A percentile compares a stretch with the other conserved stretches of the same genome.
phyloP scores from a whole-genome alignment of 306 rosid genomes.

The Trichosanthes cucumerina region DNA sequence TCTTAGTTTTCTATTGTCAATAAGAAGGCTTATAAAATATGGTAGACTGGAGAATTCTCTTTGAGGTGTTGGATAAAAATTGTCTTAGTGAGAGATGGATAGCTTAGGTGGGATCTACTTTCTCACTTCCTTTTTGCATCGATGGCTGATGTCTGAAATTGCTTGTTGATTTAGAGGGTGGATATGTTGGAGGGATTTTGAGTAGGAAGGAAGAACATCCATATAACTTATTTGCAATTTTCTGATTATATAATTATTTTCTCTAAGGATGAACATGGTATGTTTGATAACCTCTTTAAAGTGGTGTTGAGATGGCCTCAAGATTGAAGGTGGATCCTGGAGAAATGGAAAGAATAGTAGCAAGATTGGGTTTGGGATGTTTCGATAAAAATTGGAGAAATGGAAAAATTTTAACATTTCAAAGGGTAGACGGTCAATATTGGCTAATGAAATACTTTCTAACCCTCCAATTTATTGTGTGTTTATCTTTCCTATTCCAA shows the following conservation, averaged over 20 bases:
- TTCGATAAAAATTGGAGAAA: neutral
- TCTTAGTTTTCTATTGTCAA: neutral
- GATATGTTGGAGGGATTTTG: neutral
- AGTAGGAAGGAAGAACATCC: neutral
- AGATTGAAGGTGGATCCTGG: neutral
- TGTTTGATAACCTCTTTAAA: neutral
- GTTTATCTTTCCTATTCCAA: neutral
- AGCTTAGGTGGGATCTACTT: neutral
- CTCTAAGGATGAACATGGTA: neutral
- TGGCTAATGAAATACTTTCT: neutral
- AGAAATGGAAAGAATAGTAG: neutral
- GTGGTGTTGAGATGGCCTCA: neutral
- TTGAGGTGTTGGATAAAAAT: neutral
- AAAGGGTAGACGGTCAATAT: neutral
- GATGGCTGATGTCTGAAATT: neutral
- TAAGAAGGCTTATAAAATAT: neutral
- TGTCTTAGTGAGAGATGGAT: neutral
- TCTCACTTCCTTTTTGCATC: neutral
- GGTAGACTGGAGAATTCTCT: neutral
- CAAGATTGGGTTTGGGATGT: neutral
- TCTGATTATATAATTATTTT: neutral
- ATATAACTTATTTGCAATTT: neutral
- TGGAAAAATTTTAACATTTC: neutral
- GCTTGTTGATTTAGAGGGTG: neutral
- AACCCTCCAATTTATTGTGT: neutral